phyloP scores from a whole-genome alignment of 208 protist species.

The Trypanosoma scelopori region DNA sequence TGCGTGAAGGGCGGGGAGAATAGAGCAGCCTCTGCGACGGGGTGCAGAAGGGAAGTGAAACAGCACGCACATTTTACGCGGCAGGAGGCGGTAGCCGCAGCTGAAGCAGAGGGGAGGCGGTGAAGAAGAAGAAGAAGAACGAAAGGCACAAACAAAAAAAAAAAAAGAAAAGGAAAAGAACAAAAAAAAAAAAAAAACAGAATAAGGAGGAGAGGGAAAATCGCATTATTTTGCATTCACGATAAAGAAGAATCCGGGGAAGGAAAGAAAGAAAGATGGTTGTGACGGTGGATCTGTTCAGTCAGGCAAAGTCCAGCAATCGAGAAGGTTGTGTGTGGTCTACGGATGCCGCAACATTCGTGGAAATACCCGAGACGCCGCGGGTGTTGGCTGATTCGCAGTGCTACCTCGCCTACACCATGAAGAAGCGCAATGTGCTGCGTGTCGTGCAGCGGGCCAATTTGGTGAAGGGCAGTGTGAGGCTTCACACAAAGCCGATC shows the following conservation, averaged over 20 bases:
- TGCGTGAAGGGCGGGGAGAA: no score
- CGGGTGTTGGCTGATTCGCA: conserved; percentile 81
- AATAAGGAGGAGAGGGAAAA: conserved; percentile 12
- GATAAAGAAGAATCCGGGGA: not conserved
- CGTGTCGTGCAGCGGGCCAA: conserved; percentile 61
- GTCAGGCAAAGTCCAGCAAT: conserved; percentile 17
- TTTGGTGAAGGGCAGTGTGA: conserved; percentile 57
- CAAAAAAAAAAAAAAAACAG: not conserved
- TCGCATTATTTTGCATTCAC: no score
- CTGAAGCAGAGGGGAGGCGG: no score
- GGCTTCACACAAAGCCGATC: conserved; percentile 54
- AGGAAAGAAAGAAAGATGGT: conserved; percentile 9
- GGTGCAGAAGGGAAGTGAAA: no score
- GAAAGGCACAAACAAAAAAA: no score
- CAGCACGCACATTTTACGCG: no score
- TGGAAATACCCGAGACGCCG: conserved; percentile 40
- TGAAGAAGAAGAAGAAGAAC: no score
- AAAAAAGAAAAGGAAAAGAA: no score
- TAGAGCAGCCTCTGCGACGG: no score
- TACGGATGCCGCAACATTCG: conserved; percentile 54
- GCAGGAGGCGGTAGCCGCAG: no score
- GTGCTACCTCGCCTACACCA: conserved; percentile 76
- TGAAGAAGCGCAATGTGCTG: conserved; percentile 71
- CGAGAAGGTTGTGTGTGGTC: conserved; percentile 51
- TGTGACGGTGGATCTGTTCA: conserved; percentile 42